Evolutionary conservation across 2,329 filamentous ascomycete genomes (phyloP), one percentile per base, ranked within the genome.

Genomic region (Scorias spongiosa): DNA sequence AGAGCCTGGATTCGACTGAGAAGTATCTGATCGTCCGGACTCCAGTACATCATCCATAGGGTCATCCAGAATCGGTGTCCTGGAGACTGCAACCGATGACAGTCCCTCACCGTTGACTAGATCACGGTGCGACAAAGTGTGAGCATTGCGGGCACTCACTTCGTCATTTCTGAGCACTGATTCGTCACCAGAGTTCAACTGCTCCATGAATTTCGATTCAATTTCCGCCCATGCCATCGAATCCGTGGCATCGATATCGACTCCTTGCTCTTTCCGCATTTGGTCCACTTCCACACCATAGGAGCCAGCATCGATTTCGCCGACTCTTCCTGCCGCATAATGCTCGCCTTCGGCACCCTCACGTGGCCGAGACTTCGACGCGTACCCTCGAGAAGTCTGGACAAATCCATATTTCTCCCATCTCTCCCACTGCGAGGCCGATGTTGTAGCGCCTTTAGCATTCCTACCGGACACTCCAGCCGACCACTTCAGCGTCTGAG

Each of bases 401-500:
- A 59, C 57, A 52, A 45, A 57, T 26, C 46, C 52, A 29, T 51
- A 49, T 29, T 41, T 44, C 34, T 60, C 54, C 44, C 52, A 50
- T 18, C 48, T 42, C 40, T 61, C 58, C 38, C 44, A 46, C 2
- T 49, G 46, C 40, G 51, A 50, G 8, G 44, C 48, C 26, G 41
- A 44, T 17, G 40, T 41, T 8, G 48, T 41, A 28, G 14, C 15
- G 45, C 46, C 34, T 12, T 15, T 15, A 9, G 15, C 15, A 5
- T 9, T 15, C 32, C 51, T 52, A 29, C 39, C 14, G 10, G 14
- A 11, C 15, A 10, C 26, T 10, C 28, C 26, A 7, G 45, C 45
- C 43, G 68, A 51, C 45, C 64, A 59, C 2, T 63, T 63, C 44
- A 68, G 52, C 2, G 67, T 64, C 43, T 64, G 64, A 17, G 62